Conservation (phyloP, 2,329 filamentous ascomycete genomes). For the Fusarium torreyae region DNA sequence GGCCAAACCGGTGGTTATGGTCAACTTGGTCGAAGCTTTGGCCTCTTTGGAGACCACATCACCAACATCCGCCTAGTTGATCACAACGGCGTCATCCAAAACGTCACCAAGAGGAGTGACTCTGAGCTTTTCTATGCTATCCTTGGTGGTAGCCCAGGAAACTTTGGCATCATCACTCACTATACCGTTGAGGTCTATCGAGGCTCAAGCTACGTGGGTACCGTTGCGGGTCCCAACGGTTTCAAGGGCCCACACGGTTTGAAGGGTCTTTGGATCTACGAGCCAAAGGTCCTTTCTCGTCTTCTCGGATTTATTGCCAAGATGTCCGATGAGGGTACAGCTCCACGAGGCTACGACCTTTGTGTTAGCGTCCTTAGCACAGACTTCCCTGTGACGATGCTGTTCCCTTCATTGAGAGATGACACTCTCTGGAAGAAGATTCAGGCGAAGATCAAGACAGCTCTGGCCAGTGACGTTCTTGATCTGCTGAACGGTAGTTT, state of each 20-base stretch:
- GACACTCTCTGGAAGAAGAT: constrained; percentile 39
- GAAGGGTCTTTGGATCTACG: constrained; percentile 61
- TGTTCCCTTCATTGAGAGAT: constrained; percentile 56
- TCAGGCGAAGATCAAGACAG: constrained; percentile 54
- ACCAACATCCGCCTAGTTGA: constrained; percentile 64
- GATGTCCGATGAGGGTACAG: constrained; percentile 61
- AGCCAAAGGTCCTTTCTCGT: constrained; percentile 55
- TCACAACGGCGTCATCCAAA: constrained; percentile 61
- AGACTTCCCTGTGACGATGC: constrained; percentile 55
- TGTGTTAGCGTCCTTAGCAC: constrained; percentile 63
- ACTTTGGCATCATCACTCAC: constrained; percentile 70
- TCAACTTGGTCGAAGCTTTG: constrained; percentile 64
- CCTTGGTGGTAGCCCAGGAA: constrained; percentile 70
- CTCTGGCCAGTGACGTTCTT: constrained; percentile 57
- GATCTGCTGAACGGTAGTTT: constrained; percentile 55
- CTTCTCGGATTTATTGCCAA: constrained; percentile 59
- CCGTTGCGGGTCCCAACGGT: constrained; percentile 23
- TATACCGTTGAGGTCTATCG: constrained; percentile 61
- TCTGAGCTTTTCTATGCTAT: constrained; percentile 73
- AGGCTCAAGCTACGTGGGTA: constrained; percentile 56
- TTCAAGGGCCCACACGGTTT: constrained; percentile 49
- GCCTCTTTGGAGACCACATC: constrained; percentile 69
- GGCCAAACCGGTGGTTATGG: constrained; percentile 65
- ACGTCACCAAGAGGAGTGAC: constrained; percentile 64
- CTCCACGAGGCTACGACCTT: constrained; percentile 63